Percentiles rank a stretch among this genome's conserved stretches.
phyloP scores from a whole-genome alignment of 2,329 filamentous ascomycete genomes.

The Curvularia sp. region DNA sequence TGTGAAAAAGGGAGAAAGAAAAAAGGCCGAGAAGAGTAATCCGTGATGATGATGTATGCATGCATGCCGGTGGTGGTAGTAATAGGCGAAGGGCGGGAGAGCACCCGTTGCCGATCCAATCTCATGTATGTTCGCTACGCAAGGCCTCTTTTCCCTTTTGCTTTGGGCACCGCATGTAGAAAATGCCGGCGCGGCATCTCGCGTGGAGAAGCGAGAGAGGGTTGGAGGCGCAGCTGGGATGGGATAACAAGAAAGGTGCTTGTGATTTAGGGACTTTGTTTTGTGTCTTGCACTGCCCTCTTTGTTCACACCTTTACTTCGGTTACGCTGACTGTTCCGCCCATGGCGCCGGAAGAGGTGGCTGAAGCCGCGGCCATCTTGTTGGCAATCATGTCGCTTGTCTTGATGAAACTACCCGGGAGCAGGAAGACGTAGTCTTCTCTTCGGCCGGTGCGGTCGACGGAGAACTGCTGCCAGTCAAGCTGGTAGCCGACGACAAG shows the following conservation, averaged over 20 bases:
- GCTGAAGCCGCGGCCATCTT: constrained; percentile 31
- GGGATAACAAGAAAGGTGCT: not conserved
- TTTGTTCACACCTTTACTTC: constrained; percentile 33
- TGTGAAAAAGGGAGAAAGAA: not conserved
- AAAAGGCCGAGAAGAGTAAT: not conserved
- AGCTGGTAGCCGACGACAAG: constrained; percentile 69
- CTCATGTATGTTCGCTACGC: not conserved
- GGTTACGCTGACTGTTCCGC: constrained; percentile 24
- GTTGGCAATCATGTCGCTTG: constrained; percentile 60
- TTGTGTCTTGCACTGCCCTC: not conserved
- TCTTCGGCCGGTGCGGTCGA: constrained; percentile 44
- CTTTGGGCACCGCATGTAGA: not conserved
- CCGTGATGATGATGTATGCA: too few relatives aligned
- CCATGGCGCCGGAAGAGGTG: constrained; percentile 19
- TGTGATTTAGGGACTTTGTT: not conserved
- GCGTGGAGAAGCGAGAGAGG: not conserved
- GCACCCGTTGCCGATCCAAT: not conserved
- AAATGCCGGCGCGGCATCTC: not conserved
- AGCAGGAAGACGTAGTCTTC: constrained; percentile 66
- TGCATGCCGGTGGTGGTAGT: not conserved
- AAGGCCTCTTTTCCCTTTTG: not conserved
- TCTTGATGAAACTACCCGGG: constrained; percentile 65
- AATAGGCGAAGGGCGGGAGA: not conserved
- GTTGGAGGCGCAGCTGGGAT: not conserved
- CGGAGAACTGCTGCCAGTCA: constrained; percentile 58